A percentile compares a stretch with the other conserved stretches of the same genome.
Evolutionary conservation across 2,329 filamentous ascomycete genomes (phyloP).

Genomic region (Colletotrichum sp.): DNA sequence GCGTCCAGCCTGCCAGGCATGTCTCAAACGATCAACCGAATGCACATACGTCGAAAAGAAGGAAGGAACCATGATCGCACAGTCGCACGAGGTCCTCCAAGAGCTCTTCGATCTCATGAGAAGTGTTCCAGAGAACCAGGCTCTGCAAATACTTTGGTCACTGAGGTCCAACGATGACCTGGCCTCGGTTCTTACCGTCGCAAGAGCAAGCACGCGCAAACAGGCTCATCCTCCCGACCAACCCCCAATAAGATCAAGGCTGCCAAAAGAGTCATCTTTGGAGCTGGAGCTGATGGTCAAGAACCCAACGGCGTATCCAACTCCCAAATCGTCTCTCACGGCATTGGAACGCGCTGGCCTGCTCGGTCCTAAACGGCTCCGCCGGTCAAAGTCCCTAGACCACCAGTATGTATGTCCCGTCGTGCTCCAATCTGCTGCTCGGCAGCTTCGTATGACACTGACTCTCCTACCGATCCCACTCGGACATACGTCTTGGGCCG

Average conservation of each 20-base stretch:
- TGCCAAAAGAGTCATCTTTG: not conserved
- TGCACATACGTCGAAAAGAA: conserved; percentile 25
- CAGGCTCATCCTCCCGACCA: not conserved
- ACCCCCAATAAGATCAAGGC: not conserved
- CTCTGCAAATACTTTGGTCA: conserved; percentile 21
- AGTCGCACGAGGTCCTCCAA: not conserved
- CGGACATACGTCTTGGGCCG: not conserved
- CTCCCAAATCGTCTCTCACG: not conserved
- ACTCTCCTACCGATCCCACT: not conserved
- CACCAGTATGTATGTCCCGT: conserved; percentile 7
- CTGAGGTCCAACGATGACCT: conserved; percentile 26
- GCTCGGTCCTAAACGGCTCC: not conserved
- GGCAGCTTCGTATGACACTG: not conserved
- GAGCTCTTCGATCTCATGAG: conserved; percentile 30
- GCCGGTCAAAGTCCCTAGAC: conserved; percentile 3
- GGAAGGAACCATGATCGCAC: not conserved
- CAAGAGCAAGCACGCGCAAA: conserved; percentile 10
- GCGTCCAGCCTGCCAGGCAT: conserved; percentile 23
- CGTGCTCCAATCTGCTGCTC: not conserved
- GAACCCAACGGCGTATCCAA: conserved; percentile 24
- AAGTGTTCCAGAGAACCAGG: conserved; percentile 21
- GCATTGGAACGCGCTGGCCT: not conserved
- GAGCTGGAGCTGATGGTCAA: conserved; percentile 28
- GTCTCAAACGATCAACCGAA: conserved; percentile 11
- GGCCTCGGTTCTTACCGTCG: conserved; percentile 22